These are phyloP conservation scores for Inga laurina DNA, from an alignment of 306 rosid species.

Conservation along the genomic window DNA sequence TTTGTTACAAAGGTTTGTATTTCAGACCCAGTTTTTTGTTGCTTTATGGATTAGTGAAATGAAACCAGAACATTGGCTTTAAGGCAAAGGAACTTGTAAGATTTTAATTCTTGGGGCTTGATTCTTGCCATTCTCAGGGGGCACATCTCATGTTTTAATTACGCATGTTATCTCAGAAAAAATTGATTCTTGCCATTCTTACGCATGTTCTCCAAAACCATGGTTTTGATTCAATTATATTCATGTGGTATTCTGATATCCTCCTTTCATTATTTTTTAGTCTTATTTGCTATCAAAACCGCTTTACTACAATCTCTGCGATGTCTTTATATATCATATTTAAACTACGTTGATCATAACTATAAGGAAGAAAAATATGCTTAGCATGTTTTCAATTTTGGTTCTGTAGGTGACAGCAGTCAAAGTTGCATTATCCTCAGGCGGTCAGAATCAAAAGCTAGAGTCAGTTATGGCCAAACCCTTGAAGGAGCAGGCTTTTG, in stretches of 20 bases:
- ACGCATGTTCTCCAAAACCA: no score
- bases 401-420: slow-evolving; percentile 85
- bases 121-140: not conserved
- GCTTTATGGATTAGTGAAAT: slow-evolving; percentile 14
- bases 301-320: slow-evolving; percentile 12
- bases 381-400: slow-evolving; percentile 29
- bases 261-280: not conserved
- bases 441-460: slow-evolving; percentile 71
- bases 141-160: slow-evolving; percentile 2
- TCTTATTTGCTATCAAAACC: slow-evolving; percentile 3
- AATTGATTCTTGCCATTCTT: no score
- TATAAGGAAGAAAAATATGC: not conserved
- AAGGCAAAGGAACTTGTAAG: slow-evolving; percentile 3
- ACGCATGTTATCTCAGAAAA: slow-evolving; percentile 2
- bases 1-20: slow-evolving; percentile 92
- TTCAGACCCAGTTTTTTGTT: slow-evolving; percentile 18
- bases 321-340: not conserved
- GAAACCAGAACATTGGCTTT: slow-evolving; percentile 27
- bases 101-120: not conserved
- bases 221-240: not conserved
- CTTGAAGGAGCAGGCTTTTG: slow-evolving; percentile 90
- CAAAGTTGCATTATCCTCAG: slow-evolving; percentile 79
- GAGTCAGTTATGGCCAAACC: slow-evolving; percentile 82
- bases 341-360: slow-evolving; percentile 1
- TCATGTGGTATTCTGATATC: not conserved